Evolutionary conservation across 2,329 filamentous ascomycete species (phyloP), one percentile per base, ranked within the genome.

Genomic region (Teratosphaeria zuluensis): DNA sequence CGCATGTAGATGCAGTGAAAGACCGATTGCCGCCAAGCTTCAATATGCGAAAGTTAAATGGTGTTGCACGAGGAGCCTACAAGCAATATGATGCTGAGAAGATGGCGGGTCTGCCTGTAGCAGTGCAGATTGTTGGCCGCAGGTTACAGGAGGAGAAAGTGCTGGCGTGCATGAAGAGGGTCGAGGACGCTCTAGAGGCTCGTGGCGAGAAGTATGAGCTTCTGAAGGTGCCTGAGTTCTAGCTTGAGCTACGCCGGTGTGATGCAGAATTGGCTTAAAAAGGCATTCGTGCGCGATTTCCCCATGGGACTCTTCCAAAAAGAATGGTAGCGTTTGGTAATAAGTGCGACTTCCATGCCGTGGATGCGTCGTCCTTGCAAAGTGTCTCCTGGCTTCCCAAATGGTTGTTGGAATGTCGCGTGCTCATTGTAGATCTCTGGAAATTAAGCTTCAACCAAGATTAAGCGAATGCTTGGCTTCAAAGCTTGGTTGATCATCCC

Each of bases 31-130:
- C 90, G 0, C 65, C 75, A 0, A 75, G 73, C 0, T 89, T 86
- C 72, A 81, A 81, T 33, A 71, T 86, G 53, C 80, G 78, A 58
- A 82, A 82, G 57, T 78, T 92, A 55, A 94, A 96, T 65, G 87
- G 88, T 2, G 84, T 96, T 8, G 90, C 90, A 0, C 80, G 80
- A 59, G 90, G 92, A 2, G 92, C 90, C 0, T 95, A 94, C 73
- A 90, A 88, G 74, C 81, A 90, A 66, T 96, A 96, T 71, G 84
- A 96, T 71, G 85, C 90, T 0, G 75, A 78, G 14, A 84, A 84
- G 59, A 96, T 96, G 92, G 86, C 90, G 53, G 92, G 91, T 0
- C 76, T 96, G 48, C 92, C 92, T 0, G 90, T 95, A 0, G 92
- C 84, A 0, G 85, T 96, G 7, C 91, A 96, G 73, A 80, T 95